phyloP scores from a whole-genome alignment of 2,329 filamentous ascomycete genomes.

The Cordyceps militaris region DNA sequence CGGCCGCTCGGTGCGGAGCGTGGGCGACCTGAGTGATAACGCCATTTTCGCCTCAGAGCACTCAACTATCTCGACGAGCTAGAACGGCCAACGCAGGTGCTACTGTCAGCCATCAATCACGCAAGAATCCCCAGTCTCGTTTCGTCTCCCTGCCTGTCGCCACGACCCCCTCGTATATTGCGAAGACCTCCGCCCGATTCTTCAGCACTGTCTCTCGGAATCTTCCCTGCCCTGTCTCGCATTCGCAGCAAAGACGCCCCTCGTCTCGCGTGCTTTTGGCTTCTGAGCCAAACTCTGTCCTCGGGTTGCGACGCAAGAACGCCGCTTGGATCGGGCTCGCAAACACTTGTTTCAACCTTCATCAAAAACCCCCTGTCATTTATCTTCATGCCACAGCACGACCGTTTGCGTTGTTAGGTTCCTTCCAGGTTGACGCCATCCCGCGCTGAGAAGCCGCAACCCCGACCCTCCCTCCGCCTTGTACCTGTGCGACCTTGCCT shows the following conservation, averaged over 20 bases:
- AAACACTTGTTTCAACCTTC: neutral
- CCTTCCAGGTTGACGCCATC: constrained; percentile 8
- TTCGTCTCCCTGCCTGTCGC: neutral
- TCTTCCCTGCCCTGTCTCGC: constrained; percentile 1
- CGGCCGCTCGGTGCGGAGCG: constrained; percentile 13
- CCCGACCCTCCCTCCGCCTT: neutral
- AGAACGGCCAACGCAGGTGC: neutral
- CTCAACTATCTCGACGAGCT: constrained; percentile 16
- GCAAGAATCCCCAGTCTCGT: neutral
- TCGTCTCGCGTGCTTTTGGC: neutral
- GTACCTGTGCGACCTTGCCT: neutral
- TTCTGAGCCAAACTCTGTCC: neutral
- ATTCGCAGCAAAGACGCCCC: neutral
- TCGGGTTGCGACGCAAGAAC: neutral
- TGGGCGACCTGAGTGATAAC: constrained; percentile 23
- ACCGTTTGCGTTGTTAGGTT: neutral
- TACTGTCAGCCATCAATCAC: constrained; percentile 8
- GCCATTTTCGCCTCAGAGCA: constrained; percentile 34
- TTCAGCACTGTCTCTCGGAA: constrained; percentile 4
- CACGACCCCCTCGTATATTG: constrained; percentile 9
- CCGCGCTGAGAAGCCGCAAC: constrained; percentile 9
- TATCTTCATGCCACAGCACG: neutral
- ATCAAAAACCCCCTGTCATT: neutral
- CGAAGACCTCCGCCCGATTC: constrained; percentile 2
- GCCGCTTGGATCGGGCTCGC: neutral